Base-by-base conservation (phyloP, 148 eudicot genomes). In the Vaccinium macrocarpon region DNA sequence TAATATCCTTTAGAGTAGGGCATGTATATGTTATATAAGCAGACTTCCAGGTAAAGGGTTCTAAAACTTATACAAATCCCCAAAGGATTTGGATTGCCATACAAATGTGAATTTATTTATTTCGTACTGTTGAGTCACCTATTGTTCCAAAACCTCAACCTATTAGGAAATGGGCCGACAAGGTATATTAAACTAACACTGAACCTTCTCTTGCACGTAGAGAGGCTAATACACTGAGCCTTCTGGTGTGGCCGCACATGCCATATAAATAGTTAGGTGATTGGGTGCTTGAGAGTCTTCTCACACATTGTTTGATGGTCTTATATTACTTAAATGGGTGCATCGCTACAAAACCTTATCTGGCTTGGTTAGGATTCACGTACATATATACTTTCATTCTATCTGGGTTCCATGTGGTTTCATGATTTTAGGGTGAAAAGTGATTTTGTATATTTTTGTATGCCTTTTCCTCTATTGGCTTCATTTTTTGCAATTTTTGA, bases 401-500 rank as follows among this genome's bases (percentile, higher is more conserved):
- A 18, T 72, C 66, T 9, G 50, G 50, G 23, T 51, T 59, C 78
- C 62, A 68, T 52, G 9, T 42, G 35, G 75, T 73, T 32, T 73
- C 2, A 55, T 52, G 18, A 23, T 5, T 14, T 27, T 56, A 11
- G 72, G 72, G 13, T 82, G 50, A 82, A 51, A 74, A 8, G 2
- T 2, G 64, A 2, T 51, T 66, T 51, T 11, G 12, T 46, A 29
- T 64, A 16, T 38, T 48, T 51, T 13, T 64, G 78, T 15, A 49
- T 4, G 4, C 84, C 84, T 21, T 38, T 42, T n/a, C 42, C 5
- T 19, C 61, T 57, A 72, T 71, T 32, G 51, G 82, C 64, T 52
- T 49, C 70, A 79, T 71, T 76, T 72, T 49, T 8, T 85, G 79
- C 70, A 79, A 61, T 76, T 72, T 49, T 8, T 85, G 79, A 81